Evolutionary conservation across 1,284 basidiomycete species (phyloP), one percentile per base, ranked within the genome.

Genomic region (Pisolithus thermaeus): DNA sequence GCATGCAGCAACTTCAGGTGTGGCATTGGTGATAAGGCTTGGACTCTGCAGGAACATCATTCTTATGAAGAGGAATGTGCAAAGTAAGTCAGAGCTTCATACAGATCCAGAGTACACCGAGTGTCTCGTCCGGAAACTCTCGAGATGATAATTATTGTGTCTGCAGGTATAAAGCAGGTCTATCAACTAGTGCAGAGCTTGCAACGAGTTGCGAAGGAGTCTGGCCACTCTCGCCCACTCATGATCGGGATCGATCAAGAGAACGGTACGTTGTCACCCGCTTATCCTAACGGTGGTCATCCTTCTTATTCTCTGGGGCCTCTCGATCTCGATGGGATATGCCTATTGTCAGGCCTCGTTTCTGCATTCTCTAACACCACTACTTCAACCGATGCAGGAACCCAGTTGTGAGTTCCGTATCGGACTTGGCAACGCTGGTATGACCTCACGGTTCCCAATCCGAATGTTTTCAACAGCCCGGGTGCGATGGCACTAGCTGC

Each of bases 201-300:
- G 39, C 84, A 86, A 58, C 55, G 58, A 23, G 61, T 83, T 14
- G 83, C 84, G 3, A 77, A 75, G 51, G 72, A 78, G 32, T 70
- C 78, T 1, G 79, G 82, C 0, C 83, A 87, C 52, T 53, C 59
- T 7, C 66, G 57, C 8, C 84, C 82, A 1, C 68, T 87, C 25
- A 70, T 86, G 59, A 80, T 87, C 46, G 83, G 84, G 2, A 84
- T 78, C 16, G 84, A 87, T 68, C 85, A 87, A 64, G 85, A 87
- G 61, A 83, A 84, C 58, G 84, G 83, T 78, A 46, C 8, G 67
- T 52, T 11, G 3, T 11, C 3, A 20, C 41, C 12, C 25, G 9
- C 3, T 50, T 9, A 7, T 44, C 11, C n/a, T 12, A 7, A 28
- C 27, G 32, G 11, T 32, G 30, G 9, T 12, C 30, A 32, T 35